Evolutionary conservation across 2,329 filamentous ascomycete species (phyloP), one percentile per base, ranked within the genome.

Genomic region (Epichloe sp.): DNA sequence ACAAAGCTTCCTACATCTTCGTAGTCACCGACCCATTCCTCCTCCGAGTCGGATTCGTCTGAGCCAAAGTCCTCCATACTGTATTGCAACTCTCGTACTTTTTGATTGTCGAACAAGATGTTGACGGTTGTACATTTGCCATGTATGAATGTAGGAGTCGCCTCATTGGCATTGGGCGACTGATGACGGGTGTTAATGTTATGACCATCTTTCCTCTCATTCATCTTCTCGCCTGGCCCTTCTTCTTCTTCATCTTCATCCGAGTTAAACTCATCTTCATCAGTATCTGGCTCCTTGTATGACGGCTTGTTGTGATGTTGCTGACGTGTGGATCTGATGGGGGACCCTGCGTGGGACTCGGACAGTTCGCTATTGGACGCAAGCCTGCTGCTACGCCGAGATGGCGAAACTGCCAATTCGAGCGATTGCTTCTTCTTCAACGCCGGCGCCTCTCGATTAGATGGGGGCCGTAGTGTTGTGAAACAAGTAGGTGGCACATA

Each of bases 61-160:
- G 71, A 67, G 65, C 85, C 66, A 14, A 91, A 90, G 62, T 91
- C 85, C 1, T 76, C 79, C 71, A 88, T 86, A 21, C 75, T 76
- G 56, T 76, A 86, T 54, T 84, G 80, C 23, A 76, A 69, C 66
- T 88, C 86, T 2, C 75, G 74, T 5, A 82, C 81, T 54, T 87
- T 82, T 61, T 86, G 78, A 62, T 90, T 90, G 65, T 90, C 86
- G 57, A 90, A 82, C 44, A 79, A 71, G 43, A 90, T 76, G 53
- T 85, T 78, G 17, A 90, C 85, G 5, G 80, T 73, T 41, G 82
- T 75, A 60, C 86, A 91, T 56, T 83, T 73, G 1, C 85, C 85
- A 54, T 90, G 86, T 26, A 83, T 67, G 52, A 74, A 73, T 1
- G 59, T 50, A 8, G 44, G 37, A 36, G 35, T 11, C 14, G 46